phyloP scores from a whole-genome alignment of 164 flowering plant genomes.

The Umbilicus rupestris region DNA sequence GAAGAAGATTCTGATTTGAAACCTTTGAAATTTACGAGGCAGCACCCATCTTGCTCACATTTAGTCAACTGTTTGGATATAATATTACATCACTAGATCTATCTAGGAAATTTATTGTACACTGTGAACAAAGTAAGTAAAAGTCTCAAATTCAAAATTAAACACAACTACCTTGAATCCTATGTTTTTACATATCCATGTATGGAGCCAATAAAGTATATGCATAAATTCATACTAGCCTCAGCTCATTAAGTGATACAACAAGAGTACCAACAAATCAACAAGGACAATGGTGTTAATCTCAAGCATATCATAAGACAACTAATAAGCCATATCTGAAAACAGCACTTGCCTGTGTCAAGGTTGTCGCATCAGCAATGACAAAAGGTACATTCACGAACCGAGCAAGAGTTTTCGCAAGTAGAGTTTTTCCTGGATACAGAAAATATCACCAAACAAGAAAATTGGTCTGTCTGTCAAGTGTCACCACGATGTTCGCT shows the following conservation, averaged over 20 bases:
- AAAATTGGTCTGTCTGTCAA: not conserved
- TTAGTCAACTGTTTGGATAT: not conserved
- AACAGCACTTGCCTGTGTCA: slow-evolving; percentile 79
- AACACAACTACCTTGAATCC: not conserved
- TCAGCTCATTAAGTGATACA: not conserved
- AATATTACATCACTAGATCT: not conserved
- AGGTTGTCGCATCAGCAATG: slow-evolving; percentile 93
- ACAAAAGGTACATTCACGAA: slow-evolving; percentile 98
- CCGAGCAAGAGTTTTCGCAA: slow-evolving; percentile 94
- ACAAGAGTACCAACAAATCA: not conserved
- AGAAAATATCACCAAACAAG: slow-evolving; percentile 7
- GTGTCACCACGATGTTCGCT: not conserved
- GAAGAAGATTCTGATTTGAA: not conserved
- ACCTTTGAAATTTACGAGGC: not conserved
- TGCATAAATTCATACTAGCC: not conserved
- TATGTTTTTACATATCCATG: not conserved
- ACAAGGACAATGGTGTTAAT: not conserved
- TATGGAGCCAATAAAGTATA: not conserved
- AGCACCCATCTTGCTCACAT: not conserved
- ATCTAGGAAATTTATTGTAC: not conserved
- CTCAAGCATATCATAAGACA: not conserved
- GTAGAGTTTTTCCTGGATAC: slow-evolving; percentile 80
- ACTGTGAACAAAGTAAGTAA: not conserved
- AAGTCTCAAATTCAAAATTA: not conserved
- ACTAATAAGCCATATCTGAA: not conserved